phyloP scores from a whole-genome alignment of 2,329 filamentous ascomycete genomes.

The Ustulina deusta region DNA sequence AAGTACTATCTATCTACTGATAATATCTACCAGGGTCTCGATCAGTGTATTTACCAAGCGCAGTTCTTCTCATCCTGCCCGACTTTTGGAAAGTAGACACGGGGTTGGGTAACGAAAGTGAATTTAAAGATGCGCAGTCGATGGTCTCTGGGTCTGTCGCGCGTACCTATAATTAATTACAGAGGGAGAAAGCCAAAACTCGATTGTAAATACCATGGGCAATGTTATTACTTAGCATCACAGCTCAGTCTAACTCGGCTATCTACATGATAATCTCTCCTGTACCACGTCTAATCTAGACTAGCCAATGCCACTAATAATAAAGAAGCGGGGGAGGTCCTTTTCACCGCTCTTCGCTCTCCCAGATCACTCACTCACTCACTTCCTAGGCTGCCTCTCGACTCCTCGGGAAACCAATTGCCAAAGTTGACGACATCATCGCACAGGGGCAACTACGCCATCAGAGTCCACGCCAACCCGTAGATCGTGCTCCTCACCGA shows the following conservation, averaged over 20 bases:
- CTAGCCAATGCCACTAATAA: background rate
- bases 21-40: background rate
- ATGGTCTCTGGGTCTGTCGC: background rate
- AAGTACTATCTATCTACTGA: background rate
- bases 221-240: background rate
- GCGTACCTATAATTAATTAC: background rate
- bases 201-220: background rate
- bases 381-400: background rate
- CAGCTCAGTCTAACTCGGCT: background rate
- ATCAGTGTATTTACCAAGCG: too few species aligned
- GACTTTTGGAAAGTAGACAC: background rate
- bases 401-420: constrained; percentile 6
- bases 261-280: constrained; percentile 2
- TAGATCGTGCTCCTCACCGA: background rate
- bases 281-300: background rate
- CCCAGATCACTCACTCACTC: background rate
- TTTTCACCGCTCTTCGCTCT: constrained; percentile 20
- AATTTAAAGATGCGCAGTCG: background rate
- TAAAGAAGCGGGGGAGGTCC: constrained; percentile 21
- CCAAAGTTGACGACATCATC: constrained; percentile 10
- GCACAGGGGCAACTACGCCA: background rate
- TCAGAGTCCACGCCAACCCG: background rate
- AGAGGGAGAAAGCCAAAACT: background rate
- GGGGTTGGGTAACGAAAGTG: background rate
- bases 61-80: too few species aligned